These are phyloP conservation scores for Phytophthora syringae DNA, from an alignment of 352 stramenopile genomes.

Conservation along the genomic window DNA sequence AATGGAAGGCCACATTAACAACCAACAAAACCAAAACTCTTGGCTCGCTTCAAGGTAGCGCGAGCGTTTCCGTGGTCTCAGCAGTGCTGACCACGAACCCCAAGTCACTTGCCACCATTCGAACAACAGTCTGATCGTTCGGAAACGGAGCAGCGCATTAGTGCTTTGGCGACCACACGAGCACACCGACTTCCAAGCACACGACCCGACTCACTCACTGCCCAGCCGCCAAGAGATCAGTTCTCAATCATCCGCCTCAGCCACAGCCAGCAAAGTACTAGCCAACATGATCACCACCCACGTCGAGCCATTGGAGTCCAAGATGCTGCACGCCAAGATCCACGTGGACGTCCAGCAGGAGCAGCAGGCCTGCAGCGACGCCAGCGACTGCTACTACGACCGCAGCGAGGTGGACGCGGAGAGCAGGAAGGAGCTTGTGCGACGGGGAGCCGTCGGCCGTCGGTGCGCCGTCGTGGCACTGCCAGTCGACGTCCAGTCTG, in stretches of 20 bases:
- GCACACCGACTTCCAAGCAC: conserved; percentile 3
- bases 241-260: conserved; percentile 18
- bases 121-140: conserved; percentile 26
- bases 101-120: conserved; percentile 27
- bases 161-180: conserved; percentile 23
- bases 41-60: too few species aligned
- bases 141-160: conserved; percentile 25
- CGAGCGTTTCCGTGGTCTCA: conserved; percentile 23
- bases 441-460: conserved; percentile 43
- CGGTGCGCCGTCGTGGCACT: conserved; percentile 39
- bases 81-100: too few species aligned
- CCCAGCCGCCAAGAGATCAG: conserved; percentile 13
- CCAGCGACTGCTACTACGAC: conserved; percentile 1
- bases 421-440: conserved; percentile 35
- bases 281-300: conserved; percentile 29
- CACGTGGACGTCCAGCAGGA: too few species aligned
- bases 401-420: conserved; percentile 19
- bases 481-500: conserved; percentile 14
- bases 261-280: too few species aligned
- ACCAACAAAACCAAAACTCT: too few species aligned
- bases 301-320: conserved; percentile 29
- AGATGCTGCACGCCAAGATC: conserved; percentile 26
- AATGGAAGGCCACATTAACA: too few species aligned
- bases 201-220: too few species aligned
- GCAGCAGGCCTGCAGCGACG: not conserved